Evolutionary conservation across 352 stramenopile genomes (phyloP).

Genomic region (Phytophthora sansomeana): DNA sequence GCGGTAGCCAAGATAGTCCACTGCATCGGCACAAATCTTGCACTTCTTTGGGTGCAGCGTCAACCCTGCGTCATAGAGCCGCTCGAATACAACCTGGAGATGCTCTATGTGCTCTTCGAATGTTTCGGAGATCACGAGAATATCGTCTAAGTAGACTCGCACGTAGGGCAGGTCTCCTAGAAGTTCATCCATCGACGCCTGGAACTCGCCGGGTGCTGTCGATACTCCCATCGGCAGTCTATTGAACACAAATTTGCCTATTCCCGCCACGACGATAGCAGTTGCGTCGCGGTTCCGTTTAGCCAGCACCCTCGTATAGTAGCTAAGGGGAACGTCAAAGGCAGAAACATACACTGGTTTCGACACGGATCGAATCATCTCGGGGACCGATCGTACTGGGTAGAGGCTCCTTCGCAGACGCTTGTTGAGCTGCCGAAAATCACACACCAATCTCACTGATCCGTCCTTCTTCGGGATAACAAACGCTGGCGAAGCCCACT

Average conservation of each 20-base stretch:
- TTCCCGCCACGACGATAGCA: background rate
- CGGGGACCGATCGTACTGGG: background rate
- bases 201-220: background rate
- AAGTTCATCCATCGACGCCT: conserved; percentile 1
- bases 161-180: conserved; percentile 4
- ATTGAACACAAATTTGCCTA: conserved; percentile 6
- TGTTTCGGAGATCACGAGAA: background rate
- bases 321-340: background rate
- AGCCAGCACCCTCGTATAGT: background rate
- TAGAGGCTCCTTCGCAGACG: background rate
- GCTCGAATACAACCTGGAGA: background rate
- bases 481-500: background rate
- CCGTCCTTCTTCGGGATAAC: conserved; percentile 19
- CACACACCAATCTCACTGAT: background rate
- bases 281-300: background rate
- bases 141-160: conserved; percentile 1
- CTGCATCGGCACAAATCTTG: conserved; percentile 1
- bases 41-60: conserved; percentile 10
- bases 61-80: background rate
- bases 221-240: conserved; percentile 2
- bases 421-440: conserved; percentile 6
- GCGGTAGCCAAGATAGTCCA: conserved; percentile 8
- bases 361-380: background rate
- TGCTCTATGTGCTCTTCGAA: conserved; percentile 10
- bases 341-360: background rate